Evolutionary conservation across 2,329 filamentous ascomycete genomes (phyloP).

Genomic region (Endoconidiophora polonica): DNA sequence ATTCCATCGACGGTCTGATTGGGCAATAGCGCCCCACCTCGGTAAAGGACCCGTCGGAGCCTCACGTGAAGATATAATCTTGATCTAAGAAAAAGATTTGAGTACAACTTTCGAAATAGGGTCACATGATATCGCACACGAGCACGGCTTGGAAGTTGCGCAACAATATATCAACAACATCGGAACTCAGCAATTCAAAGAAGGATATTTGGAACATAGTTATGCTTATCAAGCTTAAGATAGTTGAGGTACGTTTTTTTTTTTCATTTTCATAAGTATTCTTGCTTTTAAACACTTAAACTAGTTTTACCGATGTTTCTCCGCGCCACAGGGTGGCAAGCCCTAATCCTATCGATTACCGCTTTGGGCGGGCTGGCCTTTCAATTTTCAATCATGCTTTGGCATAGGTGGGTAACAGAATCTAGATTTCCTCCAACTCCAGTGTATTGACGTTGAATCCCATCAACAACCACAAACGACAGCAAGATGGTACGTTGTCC

Average conservation of each 20-base stretch:
- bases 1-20: slow-evolving; percentile 5
- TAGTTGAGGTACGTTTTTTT: not conserved
- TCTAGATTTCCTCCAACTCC: slow-evolving; percentile 13
- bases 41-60: slow-evolving; percentile 4
- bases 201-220: not conserved
- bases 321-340: slow-evolving; percentile 12
- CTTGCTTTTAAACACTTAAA: rapidly evolving
- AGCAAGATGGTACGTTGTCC: slow-evolving; percentile 14
- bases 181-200: too few relatives aligned
- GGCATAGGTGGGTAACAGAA: slow-evolving; percentile 13
- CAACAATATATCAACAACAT: too few relatives aligned
- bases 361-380: slow-evolving; percentile 11
- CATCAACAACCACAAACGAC: slow-evolving; percentile 14
- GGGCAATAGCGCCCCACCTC: slow-evolving; percentile 6
- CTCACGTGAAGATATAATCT: slow-evolving; percentile 9
- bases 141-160: not conserved
- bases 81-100: slow-evolving; percentile 1
- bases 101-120: not conserved
- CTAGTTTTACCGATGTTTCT: slow-evolving; percentile 8
- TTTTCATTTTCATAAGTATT: not conserved
- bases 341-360: slow-evolving; percentile 12
- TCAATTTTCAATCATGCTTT: slow-evolving; percentile 13
- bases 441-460: slow-evolving; percentile 14
- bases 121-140: slow-evolving; percentile 9
- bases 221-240: not conserved